Evolutionary conservation across 2,329 filamentous ascomycete species (phyloP), one percentile per base, ranked within the genome.

Genomic region (Lasiodiplodia hormozganensis): DNA sequence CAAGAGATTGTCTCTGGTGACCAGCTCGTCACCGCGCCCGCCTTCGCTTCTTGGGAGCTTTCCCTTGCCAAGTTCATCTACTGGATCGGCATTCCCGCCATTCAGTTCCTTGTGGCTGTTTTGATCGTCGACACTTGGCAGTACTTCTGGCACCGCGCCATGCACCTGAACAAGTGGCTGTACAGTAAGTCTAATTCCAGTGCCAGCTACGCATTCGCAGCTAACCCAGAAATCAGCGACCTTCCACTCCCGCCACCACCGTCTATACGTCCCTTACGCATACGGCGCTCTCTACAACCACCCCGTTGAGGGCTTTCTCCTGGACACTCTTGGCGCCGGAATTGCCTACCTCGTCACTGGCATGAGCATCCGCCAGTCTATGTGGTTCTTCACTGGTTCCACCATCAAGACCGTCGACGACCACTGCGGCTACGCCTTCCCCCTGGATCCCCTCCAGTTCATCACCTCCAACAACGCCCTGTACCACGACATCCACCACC

Each of bases 201-300:
- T 14, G 10, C 4, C 56, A 23, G 23, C 8, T 16, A 43, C 6
- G 10, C 43, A 31, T 1, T 12, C 7, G 23, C 43, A 4, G 23
- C 38, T 56, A 56, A 54, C 54, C 21, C 38, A 25, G 49, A 40
- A 67, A 56, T 16, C 71, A 95, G 92, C 90, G 71, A 92, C 90
- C 67, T 96, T 97, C 83, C 96, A 98, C 83, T 95, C 94, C 57
- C 90, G 95, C 69, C 96, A 99, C 81, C 96, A 99, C 84, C 92
- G 95, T 51, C 89, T 99, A 40, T 98, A 99, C 79, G 96, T 98
- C 3, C 96, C 96, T 2, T 99, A 98, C 79, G 96, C 96, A 3
- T 99, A 95, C 79, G 96, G 96, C 69, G 96, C 96, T 21, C 87
- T 98, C 12, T 99, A 98, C 86, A 98, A 97, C 81, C 95, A 98